Evolutionary conservation across 768 basidiomycete species (phyloP).

Genomic region (Termitomyces heimii): DNA sequence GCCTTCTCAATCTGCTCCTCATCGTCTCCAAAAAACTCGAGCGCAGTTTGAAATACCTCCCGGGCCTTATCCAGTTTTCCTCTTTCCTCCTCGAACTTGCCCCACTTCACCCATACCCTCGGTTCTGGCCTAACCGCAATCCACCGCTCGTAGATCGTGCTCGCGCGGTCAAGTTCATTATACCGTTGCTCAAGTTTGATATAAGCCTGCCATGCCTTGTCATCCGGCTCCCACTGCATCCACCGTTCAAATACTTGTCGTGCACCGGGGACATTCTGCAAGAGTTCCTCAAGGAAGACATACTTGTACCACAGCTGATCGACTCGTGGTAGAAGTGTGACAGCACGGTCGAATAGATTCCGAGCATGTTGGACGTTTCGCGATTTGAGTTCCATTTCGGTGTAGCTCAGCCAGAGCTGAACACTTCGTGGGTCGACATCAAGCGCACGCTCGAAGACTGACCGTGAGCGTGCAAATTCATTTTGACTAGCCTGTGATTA

Average conservation of each 20-base stretch:
- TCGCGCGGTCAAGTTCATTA: slow-evolving; percentile 86
- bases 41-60: slow-evolving; percentile 85
- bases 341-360: slow-evolving; percentile 95
- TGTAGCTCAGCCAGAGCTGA: slow-evolving; percentile 91
- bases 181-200: slow-evolving; percentile 97
- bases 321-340: slow-evolving; percentile 92
- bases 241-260: slow-evolving; percentile 98
- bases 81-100: slow-evolving; percentile 85
- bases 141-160: slow-evolving; percentile 90
- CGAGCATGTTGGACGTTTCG: slow-evolving; percentile 97
- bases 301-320: slow-evolving; percentile 99
- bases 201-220: slow-evolving; percentile 99
- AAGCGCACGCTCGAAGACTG: slow-evolving; percentile 93
- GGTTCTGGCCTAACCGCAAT: slow-evolving; percentile 73
- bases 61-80: slow-evolving; percentile 66
- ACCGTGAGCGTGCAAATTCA: slow-evolving; percentile 91
- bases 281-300: slow-evolving; percentile 94
- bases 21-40: slow-evolving; percentile 88
- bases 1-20: slow-evolving; percentile 94
- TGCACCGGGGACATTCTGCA: slow-evolving; percentile 93
- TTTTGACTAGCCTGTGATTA: slow-evolving; percentile 73
- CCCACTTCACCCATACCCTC: slow-evolving; percentile 79
- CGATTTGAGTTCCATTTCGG: slow-evolving; percentile 97
- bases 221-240: slow-evolving; percentile 99
- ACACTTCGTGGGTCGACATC: slow-evolving; percentile 90